A percentile compares a stretch with the other conserved stretches of the same genome.
Evolutionary conservation across 768 basidiomycete species (phyloP).

Genomic region (Suillus fuscotomentosus): DNA sequence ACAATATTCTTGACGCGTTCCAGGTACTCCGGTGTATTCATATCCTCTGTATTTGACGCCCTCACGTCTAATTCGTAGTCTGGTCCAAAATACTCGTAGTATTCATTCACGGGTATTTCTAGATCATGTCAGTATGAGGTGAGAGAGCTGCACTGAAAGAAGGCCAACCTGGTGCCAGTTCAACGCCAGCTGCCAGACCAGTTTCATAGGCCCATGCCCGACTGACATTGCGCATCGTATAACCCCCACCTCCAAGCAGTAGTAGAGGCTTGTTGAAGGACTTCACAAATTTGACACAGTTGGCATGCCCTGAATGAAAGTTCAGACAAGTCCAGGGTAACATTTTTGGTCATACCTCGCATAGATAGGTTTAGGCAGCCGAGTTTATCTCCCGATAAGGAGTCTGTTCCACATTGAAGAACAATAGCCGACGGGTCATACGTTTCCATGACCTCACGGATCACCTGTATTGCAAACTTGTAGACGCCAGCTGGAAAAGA

Average conservation of each 20-base stretch:
- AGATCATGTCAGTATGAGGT: constrained; percentile 12
- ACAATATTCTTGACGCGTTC: constrained; percentile 92
- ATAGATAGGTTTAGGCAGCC: constrained; percentile 97
- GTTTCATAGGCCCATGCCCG: constrained; percentile 98
- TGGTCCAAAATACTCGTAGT: constrained; percentile 98
- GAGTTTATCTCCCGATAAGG: constrained; percentile 92
- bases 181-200: constrained; percentile 95
- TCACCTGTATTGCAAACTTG: constrained; percentile 57
- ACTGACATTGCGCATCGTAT: constrained; percentile 97
- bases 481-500: neutral
- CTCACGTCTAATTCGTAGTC: constrained; percentile 96
- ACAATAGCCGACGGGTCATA: constrained; percentile 96
- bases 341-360: constrained; percentile 53
- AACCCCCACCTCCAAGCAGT: constrained; percentile 94
- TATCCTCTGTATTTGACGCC: constrained; percentile 90
- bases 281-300: constrained; percentile 96
- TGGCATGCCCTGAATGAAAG: constrained; percentile 76
- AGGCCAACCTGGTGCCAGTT: constrained; percentile 73
- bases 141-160: neutral
- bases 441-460: constrained; percentile 89
- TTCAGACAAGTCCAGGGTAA: constrained; percentile 1
- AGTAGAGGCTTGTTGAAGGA: constrained; percentile 94
- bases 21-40: constrained; percentile 91
- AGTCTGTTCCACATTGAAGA: constrained; percentile 96
- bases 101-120: constrained; percentile 99